Conservation (phyloP, 352 stramenopile genomes). For the Phytophthora sansomeana region DNA sequence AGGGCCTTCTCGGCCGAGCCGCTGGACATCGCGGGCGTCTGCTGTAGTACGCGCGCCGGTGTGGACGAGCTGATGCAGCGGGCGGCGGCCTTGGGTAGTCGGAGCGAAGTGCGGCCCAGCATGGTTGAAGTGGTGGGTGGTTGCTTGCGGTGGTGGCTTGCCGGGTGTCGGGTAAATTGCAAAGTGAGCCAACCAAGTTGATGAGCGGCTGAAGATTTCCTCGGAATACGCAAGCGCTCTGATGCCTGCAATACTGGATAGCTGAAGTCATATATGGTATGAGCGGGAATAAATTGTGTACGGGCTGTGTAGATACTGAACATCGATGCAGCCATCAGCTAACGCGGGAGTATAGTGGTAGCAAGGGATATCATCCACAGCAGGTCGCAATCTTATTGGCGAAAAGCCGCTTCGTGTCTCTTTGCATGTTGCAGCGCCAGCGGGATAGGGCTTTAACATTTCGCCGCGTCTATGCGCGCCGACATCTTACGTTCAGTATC, state of each 20-base stretch:
- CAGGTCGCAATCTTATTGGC: background rate
- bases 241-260: background rate
- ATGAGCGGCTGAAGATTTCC: conserved; percentile 12
- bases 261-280: background rate
- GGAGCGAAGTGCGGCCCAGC: conserved; percentile 37
- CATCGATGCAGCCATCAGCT: background rate
- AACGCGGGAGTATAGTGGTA: background rate
- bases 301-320: background rate
- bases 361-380: no score
- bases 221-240: conserved; percentile 17
- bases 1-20: conserved; percentile 19
- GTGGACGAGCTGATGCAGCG: conserved; percentile 45
- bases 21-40: conserved; percentile 28
- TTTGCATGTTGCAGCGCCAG: conserved; percentile 51
- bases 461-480: conserved; percentile 6
- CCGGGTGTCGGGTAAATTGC: conserved; percentile 19
- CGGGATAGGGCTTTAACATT: conserved; percentile 8
- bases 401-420: conserved; percentile 47
- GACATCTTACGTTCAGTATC: conserved; percentile 25
- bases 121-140: conserved; percentile 20
- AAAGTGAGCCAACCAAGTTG: conserved; percentile 36
- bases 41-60: conserved; percentile 46
- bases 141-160: conserved; percentile 2
- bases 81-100: conserved; percentile 35
- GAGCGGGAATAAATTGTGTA: background rate